These are phyloP conservation scores for Rhynchospora tenuis DNA, from an alignment of 176 grass and related monocot species.

Conservation along the genomic window DNA sequence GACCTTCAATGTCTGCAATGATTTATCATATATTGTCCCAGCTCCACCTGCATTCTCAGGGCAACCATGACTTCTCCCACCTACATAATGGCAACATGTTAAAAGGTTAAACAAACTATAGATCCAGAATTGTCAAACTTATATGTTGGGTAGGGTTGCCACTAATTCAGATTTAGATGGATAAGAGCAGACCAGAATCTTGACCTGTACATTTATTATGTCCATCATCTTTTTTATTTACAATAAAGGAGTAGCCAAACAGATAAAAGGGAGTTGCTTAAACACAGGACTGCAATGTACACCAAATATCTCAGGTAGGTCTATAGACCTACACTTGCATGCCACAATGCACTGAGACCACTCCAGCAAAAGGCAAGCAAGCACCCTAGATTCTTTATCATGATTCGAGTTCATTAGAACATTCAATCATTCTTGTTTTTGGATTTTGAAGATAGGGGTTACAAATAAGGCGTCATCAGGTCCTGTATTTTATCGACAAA, in stretches of 20 bases:
- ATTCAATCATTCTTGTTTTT: too few species aligned
- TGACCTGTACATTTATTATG: neutral
- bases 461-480: neutral
- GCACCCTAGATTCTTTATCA: neutral
- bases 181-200: neutral
- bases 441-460: neutral
- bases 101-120: neutral
- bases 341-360: neutral
- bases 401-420: too few species aligned
- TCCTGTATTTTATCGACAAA: neutral
- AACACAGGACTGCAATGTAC: neutral
- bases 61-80: constrained; percentile 84
- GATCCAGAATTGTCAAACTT: neutral
- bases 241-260: neutral
- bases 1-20: constrained; percentile 78
- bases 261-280: neutral
- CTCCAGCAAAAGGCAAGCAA: neutral
- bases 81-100: constrained; percentile 32
- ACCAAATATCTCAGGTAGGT: neutral
- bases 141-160: neutral
- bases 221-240: neutral
- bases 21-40: constrained; percentile 86
- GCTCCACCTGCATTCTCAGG: constrained; percentile 85
- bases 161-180: neutral
- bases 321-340: neutral